Evolutionary conservation across 202 grass and related monocot genomes (phyloP).

Genomic region (Panicum virgatum): DNA sequence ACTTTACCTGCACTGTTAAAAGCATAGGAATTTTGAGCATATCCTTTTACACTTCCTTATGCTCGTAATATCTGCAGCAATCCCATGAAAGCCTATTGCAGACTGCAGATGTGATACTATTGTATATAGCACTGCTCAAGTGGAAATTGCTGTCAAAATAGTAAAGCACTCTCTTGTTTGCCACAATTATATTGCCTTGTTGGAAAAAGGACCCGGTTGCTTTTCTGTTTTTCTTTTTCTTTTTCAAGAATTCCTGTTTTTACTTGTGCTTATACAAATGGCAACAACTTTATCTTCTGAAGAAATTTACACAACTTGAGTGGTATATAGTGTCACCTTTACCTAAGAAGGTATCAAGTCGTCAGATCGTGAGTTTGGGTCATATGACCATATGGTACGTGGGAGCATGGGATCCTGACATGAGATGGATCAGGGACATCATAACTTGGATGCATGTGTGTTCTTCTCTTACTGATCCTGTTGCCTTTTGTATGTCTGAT

Average conservation of each 20-base stretch:
- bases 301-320: neutral
- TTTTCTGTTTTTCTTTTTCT: neutral
- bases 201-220: neutral
- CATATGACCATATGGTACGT: neutral
- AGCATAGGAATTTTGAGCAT: neutral
- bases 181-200: neutral
- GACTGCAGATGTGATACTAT: neutral
- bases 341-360: neutral
- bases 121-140: neutral
- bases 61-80: neutral
- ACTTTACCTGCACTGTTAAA: neutral
- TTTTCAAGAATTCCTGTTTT: neutral
- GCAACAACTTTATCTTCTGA: neutral
- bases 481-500: neutral
- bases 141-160: neutral
- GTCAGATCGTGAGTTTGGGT: neutral
- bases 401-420: neutral
- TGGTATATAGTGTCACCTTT: neutral
- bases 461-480: neutral
- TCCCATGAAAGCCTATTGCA: neutral
- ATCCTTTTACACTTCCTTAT: neutral
- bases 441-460: neutral
- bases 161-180: neutral
- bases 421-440: neutral
- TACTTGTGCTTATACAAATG: neutral